Evolutionary conservation across 2,329 filamentous ascomycete genomes (phyloP), one percentile per base, ranked within the genome.

Genomic region (Colletotrichum sp.): DNA sequence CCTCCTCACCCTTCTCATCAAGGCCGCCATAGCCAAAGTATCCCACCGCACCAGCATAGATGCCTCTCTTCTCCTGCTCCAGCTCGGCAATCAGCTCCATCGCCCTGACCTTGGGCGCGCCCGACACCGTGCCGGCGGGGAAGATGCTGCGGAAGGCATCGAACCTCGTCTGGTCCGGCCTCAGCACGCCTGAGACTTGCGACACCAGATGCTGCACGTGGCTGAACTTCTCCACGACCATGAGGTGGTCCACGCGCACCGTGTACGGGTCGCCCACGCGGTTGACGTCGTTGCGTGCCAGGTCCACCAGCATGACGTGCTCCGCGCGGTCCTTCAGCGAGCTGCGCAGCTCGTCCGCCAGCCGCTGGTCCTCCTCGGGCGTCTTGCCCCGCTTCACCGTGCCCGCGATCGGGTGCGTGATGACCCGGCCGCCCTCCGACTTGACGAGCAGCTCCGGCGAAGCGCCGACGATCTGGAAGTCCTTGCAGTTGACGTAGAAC

Each of bases 61-160:
- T 92, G 55, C 97, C 96, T 71, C 97, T 91, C 89, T 98, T 98
- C 90, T 99, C 97, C 78, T 91, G 89, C 87, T 99, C 97, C 63
- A 99, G 88, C 87, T 99, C 96, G 63, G 95, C 96, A 81, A 99
- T 99, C 77, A 99, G 89, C 86, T 98, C 95, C 97, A 99, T 99
- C 4, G 97, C 97, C 78, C 93, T 92, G 71, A 99, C 96, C 87
- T 99, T 99, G 74, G 97, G 97, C 6, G 97, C 96, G 6, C 97
- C 97, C 22, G 95, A 97, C 34, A 99, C 96, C 0, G 97, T 99
- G 72, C 97, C 97, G 6, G 97, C 97, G 0, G 97, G 97, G 88
- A 99, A 99, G 81, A 99, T 98, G 79, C 95, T 96, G 52, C 96
- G 92, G 87, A 99, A 98, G 12, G 97, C 97, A 83, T 99, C 96